Base-by-base conservation (phyloP, 768 basidiomycete species). In the Porphyrellus cyaneotinctus region DNA sequence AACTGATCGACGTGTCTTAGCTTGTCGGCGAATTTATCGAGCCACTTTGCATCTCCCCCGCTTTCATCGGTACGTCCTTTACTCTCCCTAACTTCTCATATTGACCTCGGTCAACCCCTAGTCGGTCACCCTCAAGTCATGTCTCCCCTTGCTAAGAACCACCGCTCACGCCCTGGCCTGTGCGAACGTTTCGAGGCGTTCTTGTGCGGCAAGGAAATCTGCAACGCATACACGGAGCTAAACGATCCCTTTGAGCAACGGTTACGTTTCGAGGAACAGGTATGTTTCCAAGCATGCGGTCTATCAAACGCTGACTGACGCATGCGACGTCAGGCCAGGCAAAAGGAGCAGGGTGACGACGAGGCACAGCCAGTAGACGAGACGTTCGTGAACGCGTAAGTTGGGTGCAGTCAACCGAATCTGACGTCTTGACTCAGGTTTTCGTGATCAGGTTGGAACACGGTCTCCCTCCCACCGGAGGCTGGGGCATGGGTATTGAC, bases 141-240 rank as follows among this genome's bases (percentile, higher is more conserved):
- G 97, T 97, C 95, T 0, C 97, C 97, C 3, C 85, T 99, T 32
- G 97, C 97, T 70, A 99, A 99, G 77, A 91, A 89, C 82, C 95
- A 98, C 71, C 91, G 97, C 58, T 91, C 90, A n/a, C 84, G 91
- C 37, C 91, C 94, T 0, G 97, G 97, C 35, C 80, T 99, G 23
- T 98, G 97, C 72, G 97, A 99, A 71, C 93, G 97, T 17, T 99
- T 99, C 75, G 97, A 99, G 70, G 92, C 84, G 10, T 99, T 99
- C 82, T 82, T 99, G 80, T 95, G 93, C 48, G 92, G 92, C 53
- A 95, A 97, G 79, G 95, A 97, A 73, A 85, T 98, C 72, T 95
- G 92, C 78, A 98, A 99, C 64, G 95, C 97, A 22, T 99, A 99
- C 70, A 99, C 97, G 37, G 97, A 99, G 78, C 82, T 99, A 78